Conservation (phyloP, 1,284 basidiomycete species). For the Ganoderma boninense region DNA sequence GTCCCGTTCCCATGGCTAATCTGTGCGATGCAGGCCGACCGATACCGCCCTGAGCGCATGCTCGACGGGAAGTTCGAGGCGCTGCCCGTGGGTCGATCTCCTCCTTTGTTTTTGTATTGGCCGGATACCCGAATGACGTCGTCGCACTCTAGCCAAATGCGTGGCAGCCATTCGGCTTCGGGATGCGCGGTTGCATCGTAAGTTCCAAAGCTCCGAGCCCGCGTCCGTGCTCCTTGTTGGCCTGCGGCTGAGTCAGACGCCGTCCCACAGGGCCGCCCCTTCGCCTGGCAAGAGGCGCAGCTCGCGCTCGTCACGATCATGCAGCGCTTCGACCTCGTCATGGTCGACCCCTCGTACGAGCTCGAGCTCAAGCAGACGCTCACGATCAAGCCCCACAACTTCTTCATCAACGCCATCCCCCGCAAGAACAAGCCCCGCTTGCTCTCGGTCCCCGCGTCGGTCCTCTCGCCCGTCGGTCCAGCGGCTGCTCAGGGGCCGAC, state of each 20-base stretch:
- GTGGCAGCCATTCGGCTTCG: constrained; percentile 56
- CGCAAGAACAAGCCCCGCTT: constrained; percentile 35
- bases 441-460: constrained; percentile 22
- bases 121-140: background rate
- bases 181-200: constrained; percentile 50
- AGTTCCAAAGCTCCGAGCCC: too few relatives aligned
- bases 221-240: background rate
- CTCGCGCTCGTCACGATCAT: constrained; percentile 52
- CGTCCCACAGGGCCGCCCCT: constrained; percentile 45
- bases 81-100: constrained; percentile 43
- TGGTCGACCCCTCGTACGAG: constrained; percentile 53
- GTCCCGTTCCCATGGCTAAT: background rate
- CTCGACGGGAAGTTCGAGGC: constrained; percentile 54
- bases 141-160: constrained; percentile 43
- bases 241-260: background rate
- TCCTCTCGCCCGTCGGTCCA: background rate
- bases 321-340: constrained; percentile 54
- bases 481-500: background rate
- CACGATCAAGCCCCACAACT: constrained; percentile 56
- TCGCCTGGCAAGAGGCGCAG: constrained; percentile 59
- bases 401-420: constrained; percentile 51
- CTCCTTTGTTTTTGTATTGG: too few relatives aligned
- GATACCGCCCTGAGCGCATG: constrained; percentile 57
- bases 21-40: constrained; percentile 39
- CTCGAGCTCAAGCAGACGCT: constrained; percentile 55